Evolutionary conservation across 345 rosid species (phyloP), one percentile per base, ranked within the genome.

Genomic region (Jatropha curcas): DNA sequence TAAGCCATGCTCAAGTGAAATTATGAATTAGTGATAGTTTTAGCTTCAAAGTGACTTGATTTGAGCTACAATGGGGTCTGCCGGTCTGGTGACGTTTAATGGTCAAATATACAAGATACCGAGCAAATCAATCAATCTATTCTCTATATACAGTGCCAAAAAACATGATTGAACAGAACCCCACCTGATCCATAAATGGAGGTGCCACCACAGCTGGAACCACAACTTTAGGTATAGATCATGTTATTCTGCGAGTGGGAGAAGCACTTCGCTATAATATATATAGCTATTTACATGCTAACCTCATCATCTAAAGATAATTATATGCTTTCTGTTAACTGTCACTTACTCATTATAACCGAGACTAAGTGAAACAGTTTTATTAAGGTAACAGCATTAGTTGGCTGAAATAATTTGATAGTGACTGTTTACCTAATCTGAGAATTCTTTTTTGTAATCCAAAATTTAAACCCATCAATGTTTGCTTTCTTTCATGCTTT

Each of bases 71-170:
- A 55, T 70, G 43, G 73, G 73, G 41, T 39, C 48, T 25, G n/a
- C n/a, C n/a, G n/a, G n/a, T n/a, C n/a, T 33, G 14, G 13, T 11
- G 43, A 17, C 56, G 33, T 67, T 46, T 19, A 28, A 24, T 50
- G 41, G 7, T n/a, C 19, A 51, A 11, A 4, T 10, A 27, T 4
- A 39, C n/a, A 64, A 55, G 65, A 56, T 58, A 28, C 59, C 60
- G 33, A 34, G 46, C 65, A 67, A 57, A 57, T 67, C 77, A 68
- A 65, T 65, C 57, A 52, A 72, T 72, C 60, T 7, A 27, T 3
- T 43, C 16, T 20, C 22, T 27, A 0, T n/a, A 20, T 10, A 37
- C 51, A 22, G 31, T 63, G 51, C 31, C n/a, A n/a, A 25, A 39
- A n/a, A 53, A 22, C 68, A 8, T 68, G 56, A 39, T 53, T 61